A percentile compares a stretch with the other conserved stretches of the same genome.
These are phyloP conservation scores for Gilbertella persicaria DNA, from an alignment of 371 early-diverging fungal genomes.

Conservation along the genomic window DNA sequence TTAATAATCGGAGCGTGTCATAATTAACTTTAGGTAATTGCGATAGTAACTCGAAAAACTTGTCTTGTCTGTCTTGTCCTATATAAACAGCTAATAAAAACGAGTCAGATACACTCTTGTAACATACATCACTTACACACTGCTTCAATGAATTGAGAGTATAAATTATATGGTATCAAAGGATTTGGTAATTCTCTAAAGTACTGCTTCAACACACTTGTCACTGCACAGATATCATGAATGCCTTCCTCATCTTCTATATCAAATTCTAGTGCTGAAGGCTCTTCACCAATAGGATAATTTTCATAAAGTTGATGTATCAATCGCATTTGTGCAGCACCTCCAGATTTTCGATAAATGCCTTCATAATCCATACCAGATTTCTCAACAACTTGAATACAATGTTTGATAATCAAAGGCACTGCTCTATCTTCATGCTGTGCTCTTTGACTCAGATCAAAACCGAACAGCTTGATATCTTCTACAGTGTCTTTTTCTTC, in stretches of 20 bases:
- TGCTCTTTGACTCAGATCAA: slow-evolving; percentile 27
- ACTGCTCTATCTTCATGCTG: slow-evolving; percentile 39
- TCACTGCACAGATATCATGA: slow-evolving; percentile 74
- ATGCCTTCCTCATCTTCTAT: slow-evolving; percentile 53
- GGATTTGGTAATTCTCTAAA: slow-evolving; percentile 93
- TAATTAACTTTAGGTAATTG: slow-evolving; percentile 50
- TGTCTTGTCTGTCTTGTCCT: slow-evolving; percentile 26
- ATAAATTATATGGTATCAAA: slow-evolving; percentile 79
- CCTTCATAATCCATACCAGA: slow-evolving; percentile 86
- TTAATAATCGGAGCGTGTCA: slow-evolving; percentile 40
- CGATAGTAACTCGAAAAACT: slow-evolving; percentile 27
- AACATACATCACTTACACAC: slow-evolving; percentile 42
- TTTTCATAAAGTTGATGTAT: slow-evolving; percentile 58
- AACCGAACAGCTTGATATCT: slow-evolving; percentile 33
- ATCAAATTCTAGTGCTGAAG: slow-evolving; percentile 24
- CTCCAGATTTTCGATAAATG: slow-evolving; percentile 92
- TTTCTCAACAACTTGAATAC: slow-evolving; percentile 78
- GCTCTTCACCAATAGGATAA: not conserved
- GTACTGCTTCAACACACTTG: slow-evolving; percentile 94
- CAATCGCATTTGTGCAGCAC: slow-evolving; percentile 76
- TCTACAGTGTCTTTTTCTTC: not conserved
- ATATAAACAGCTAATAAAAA: slow-evolving; percentile 21
- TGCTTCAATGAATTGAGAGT: slow-evolving; percentile 75
- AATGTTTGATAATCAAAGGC: slow-evolving; percentile 77
- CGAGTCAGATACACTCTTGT: not conserved